A percentile compares a stretch with the other conserved stretches of the same genome.
phyloP scores from a whole-genome alignment of 371 early-diverging fungal species.

The Rhizopus arrhizus region DNA sequence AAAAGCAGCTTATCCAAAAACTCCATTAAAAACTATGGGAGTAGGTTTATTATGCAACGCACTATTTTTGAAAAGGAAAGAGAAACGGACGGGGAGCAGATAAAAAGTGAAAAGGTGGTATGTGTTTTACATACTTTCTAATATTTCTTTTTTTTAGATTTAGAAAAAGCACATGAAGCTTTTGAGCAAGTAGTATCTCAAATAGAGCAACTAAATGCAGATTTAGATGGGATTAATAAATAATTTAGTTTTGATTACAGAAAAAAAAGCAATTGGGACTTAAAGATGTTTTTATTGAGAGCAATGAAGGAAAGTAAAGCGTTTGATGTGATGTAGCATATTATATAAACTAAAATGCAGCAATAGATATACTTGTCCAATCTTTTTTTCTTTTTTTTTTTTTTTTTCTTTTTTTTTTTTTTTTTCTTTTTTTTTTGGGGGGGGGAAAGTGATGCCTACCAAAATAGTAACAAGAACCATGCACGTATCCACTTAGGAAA shows the following conservation, averaged over 20 bases:
- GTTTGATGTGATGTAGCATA: neutral
- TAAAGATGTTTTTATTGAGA: conserved; percentile 69
- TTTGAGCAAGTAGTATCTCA: conserved; percentile 45
- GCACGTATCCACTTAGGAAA: conserved; percentile 67
- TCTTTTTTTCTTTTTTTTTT: no score
- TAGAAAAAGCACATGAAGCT: conserved; percentile 39
- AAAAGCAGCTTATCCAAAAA: conserved; percentile 9
- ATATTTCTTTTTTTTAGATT: conserved; percentile 23
- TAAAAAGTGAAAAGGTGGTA: no score
- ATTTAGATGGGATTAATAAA: conserved; percentile 40
- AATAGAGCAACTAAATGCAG: conserved; percentile 32
- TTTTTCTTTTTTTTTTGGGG: no score
- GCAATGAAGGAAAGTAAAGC: conserved; percentile 70
- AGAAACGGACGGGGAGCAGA: neutral
- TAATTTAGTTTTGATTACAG: conserved; percentile 67
- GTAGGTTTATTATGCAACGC: conserved; percentile 13
- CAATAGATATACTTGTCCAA: conserved; percentile 74
- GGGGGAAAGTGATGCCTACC: conserved; percentile 67
- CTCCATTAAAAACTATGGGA: neutral
- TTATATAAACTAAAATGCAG: neutral
- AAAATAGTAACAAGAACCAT: conserved; percentile 65
- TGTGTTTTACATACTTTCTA: no score
- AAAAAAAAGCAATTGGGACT: conserved; percentile 60
- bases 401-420: no score
- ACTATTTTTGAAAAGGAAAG: neutral